Evolutionary conservation across 2,329 filamentous ascomycete genomes (phyloP), one percentile per base, ranked within the genome.

Genomic region (Ophiognomonia clavigignenti-juglandacearum): DNA sequence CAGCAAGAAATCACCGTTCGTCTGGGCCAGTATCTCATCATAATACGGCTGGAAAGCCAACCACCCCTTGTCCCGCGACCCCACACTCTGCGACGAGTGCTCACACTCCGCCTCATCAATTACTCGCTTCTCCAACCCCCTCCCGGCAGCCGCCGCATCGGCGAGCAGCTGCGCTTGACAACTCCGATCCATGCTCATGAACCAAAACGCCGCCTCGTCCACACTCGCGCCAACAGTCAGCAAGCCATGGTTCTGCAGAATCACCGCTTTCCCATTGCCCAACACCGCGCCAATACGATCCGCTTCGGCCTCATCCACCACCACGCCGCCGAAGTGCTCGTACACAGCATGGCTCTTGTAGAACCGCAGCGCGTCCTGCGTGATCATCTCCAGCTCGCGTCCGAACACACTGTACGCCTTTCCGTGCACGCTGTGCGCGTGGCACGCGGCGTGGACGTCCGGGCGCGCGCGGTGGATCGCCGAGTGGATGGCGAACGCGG

Each of bases 141-240:
- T 54, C 13, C 61, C 61, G 3, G 71, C 73, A 3, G 41, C 49
- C 0, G 82, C 82, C 1, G 81, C 80, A 61, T 86, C 82, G 22
- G 77, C 76, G 52, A 74, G 65, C 36, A 86, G 63, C 61, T 86
- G 82, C 19, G 82, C 72, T 44, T 79, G 73, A 59, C 85, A 88
- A 10, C 74, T 78, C 24, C 79, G 72, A 61, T 88, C 85, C 65
- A 87, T 73, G 5, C 82, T 67, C 0, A 78, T 81, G 61, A 85
- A 87, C 46, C 86, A 62, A 60, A 81, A 88, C 0, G 83, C 83
- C 0, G 85, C 85, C 63, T 88, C 85, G 54, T 88, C 85, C 2
- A 89, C 84, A 0, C 83, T 88, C 4, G 61, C 57, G 0, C 85
- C 85, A 0, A 86, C 83, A 0, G 83, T 88, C 41, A 88, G 56